Evolutionary conservation across 1,284 basidiomycete species (phyloP).

Genomic region (Cryptococcus hybrid): DNA sequence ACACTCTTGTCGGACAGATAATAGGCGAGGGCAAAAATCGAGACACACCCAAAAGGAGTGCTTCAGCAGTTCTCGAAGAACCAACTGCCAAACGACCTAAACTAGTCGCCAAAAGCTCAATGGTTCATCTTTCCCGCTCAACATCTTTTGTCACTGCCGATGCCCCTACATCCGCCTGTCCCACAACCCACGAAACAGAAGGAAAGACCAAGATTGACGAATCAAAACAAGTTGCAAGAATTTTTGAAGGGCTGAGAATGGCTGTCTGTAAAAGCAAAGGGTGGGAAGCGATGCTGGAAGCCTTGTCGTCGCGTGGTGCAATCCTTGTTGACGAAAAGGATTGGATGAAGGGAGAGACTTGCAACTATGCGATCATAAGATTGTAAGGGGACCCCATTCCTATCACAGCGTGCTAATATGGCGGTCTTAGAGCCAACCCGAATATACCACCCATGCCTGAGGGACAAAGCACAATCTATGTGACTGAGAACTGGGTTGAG

Average conservation of each 20-base stretch:
- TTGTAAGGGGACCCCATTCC: conserved; percentile 25
- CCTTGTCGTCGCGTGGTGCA: conserved; percentile 32
- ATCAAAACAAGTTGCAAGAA: conserved; percentile 1
- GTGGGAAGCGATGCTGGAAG: conserved; percentile 34
- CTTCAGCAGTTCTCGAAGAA: background rate
- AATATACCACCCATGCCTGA: background rate
- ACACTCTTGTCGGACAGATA: conserved; percentile 36
- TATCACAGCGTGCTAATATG: background rate
- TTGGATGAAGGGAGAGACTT: conserved; percentile 25
- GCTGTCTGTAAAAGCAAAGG: conserved; percentile 35
- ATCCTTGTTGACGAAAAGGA: conserved; percentile 31
- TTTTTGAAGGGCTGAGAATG: conserved; percentile 40
- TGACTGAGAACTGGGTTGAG: conserved; percentile 51
- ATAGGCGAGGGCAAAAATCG: conserved; percentile 6
- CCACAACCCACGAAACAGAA: background rate
- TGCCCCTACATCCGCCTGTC: background rate
- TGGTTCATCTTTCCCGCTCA: conserved; percentile 34
- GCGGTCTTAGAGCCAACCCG: background rate
- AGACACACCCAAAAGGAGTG: background rate
- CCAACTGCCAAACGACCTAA: background rate
- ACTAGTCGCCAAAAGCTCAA: conserved; percentile 6
- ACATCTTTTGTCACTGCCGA: conserved; percentile 22
- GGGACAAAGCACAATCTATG: conserved; percentile 1
- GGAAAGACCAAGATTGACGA: background rate
- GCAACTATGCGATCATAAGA: conserved; percentile 44